Percentiles rank a stretch among this genome's conserved stretches.
phyloP scores from a whole-genome alignment of 2,329 filamentous ascomycete species.

The Aspergillus ibericus region DNA sequence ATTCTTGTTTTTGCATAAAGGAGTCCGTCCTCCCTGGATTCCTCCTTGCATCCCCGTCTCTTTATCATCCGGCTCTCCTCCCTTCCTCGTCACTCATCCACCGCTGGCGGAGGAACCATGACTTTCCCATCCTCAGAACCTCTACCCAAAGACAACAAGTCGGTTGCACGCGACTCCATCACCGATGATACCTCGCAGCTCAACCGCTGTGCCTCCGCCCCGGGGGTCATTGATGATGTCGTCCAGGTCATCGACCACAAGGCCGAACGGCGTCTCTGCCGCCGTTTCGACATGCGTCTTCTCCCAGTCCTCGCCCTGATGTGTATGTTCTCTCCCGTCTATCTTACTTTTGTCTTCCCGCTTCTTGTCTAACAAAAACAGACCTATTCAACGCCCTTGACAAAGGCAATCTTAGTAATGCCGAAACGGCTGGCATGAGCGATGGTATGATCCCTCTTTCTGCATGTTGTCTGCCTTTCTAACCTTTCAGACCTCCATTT shows the following conservation, averaged over 20 bases:
- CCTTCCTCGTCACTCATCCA: not conserved
- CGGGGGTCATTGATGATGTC: slow-evolving; percentile 26
- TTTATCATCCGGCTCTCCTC: not conserved
- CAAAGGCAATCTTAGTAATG: slow-evolving; percentile 56
- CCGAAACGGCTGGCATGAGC: slow-evolving; percentile 55
- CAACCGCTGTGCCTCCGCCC: slow-evolving; percentile 11
- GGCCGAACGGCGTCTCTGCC: slow-evolving; percentile 52
- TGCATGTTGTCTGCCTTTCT: not conserved
- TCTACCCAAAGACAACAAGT: slow-evolving; percentile 5
- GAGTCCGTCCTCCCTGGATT: not conserved
- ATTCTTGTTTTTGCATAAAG: not conserved
- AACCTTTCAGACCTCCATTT: slow-evolving; percentile 54
- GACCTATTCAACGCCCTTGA: slow-evolving; percentile 58
- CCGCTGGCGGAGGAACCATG: not conserved
- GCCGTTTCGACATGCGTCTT: slow-evolving; percentile 53
- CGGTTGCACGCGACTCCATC: not conserved
- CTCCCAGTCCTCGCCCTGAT: slow-evolving; percentile 61
- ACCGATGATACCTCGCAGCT: slow-evolving; percentile 14
- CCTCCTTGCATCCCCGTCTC: not conserved
- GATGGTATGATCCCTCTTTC: slow-evolving; percentile 26
- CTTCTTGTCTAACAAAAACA: slow-evolving; percentile 12
- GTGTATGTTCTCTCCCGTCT: slow-evolving; percentile 39
- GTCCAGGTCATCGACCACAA: slow-evolving; percentile 44
- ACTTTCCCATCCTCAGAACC: slow-evolving; percentile 3
- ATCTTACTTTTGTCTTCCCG: not conserved